Evolutionary conservation across 2,329 filamentous ascomycete species (phyloP), one percentile per base, ranked within the genome.

Genomic region (Monosporascus sp.): DNA sequence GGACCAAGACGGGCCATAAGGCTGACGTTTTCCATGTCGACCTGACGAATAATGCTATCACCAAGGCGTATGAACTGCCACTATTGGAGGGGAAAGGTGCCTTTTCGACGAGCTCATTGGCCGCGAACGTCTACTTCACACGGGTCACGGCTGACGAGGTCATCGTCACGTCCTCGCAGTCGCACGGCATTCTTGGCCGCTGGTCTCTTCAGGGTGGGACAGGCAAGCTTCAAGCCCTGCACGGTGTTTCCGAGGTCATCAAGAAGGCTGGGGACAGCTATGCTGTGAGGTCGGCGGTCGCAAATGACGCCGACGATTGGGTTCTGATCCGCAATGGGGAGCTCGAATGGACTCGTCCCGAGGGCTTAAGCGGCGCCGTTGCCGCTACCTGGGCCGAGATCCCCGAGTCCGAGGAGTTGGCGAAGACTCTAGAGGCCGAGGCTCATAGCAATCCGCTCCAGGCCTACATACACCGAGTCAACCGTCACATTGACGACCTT

Each of bases 381-480:
- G 86, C 89, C 50, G 92, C 90, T 38, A 82, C 83, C 11, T 96
- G 90, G 81, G 88, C 87, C 1, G 89, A 93, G 49, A 80, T 90
- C 6, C 85, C 87, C 14, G 83, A 87, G 60, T 81, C 81, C 17
- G 88, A 92, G 66, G 80, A 85, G 50, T 76, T 97, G 48, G 90
- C 86, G 6, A 86, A 89, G 67, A 89, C 90, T 31, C 77, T 97
- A 7, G 88, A 96, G 60, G 82, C 89, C 24, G 93, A 99, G 72
- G 88, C 89, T 4, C 88, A 96, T 66, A 88, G 87, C 64, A 96
- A 88, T 66, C 78, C 89, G 3, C 65, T 89, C 6, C 77, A 81
- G 11, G 94, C 94, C n/a, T 99, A 96, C 65, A 73, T 93, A 27
- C 91, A 97, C 71, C 87, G 94, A 15, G 78, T 96, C 15, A 87